A percentile compares a stretch with the other conserved stretches of the same genome.
phyloP scores from a whole-genome alignment of 176 grass and related monocot genomes.

The barley (Hordeum vulgare) region DNA sequence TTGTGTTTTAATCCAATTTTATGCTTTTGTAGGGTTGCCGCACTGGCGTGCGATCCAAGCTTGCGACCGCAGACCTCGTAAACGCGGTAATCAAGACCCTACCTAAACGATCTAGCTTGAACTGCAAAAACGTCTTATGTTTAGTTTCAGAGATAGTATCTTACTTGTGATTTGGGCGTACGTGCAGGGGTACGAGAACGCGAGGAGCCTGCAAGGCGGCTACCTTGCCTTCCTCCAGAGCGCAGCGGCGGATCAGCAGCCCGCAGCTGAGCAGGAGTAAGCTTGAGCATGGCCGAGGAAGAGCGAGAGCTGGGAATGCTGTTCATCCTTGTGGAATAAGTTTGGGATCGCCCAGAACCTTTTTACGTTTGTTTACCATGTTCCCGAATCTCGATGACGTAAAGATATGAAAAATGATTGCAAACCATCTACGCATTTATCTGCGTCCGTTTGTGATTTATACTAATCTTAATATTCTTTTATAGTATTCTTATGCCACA shows the following conservation, averaged over 20 bases:
- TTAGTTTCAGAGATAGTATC: neutral
- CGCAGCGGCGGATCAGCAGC: neutral
- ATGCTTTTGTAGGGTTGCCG: neutral
- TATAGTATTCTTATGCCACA: too few species aligned
- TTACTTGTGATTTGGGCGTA: neutral
- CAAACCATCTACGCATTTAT: too few species aligned
- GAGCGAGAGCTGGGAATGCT: neutral
- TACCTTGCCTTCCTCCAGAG: slow-evolving; percentile 17
- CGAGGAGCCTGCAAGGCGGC: slow-evolving; percentile 31
- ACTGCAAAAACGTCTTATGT: too few species aligned
- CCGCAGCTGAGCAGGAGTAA: neutral
- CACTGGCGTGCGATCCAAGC: slow-evolving; percentile 29
- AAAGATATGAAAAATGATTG: too few species aligned
- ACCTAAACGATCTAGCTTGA: too few species aligned
- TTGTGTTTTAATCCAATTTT: too few species aligned
- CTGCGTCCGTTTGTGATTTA: too few species aligned
- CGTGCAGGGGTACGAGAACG: slow-evolving; percentile 30
- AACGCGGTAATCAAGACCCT: slow-evolving; percentile 9
- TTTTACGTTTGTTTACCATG: too few species aligned
- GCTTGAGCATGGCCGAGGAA: neutral
- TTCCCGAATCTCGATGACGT: too few species aligned
- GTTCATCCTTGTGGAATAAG: too few species aligned
- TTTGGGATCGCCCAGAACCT: too few species aligned
- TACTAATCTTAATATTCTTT: too few species aligned
- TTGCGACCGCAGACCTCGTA: slow-evolving; percentile 25